Conservation (phyloP, 495 filamentous ascomycete genomes). For the Podospora bellae-mahoneyi region DNA sequence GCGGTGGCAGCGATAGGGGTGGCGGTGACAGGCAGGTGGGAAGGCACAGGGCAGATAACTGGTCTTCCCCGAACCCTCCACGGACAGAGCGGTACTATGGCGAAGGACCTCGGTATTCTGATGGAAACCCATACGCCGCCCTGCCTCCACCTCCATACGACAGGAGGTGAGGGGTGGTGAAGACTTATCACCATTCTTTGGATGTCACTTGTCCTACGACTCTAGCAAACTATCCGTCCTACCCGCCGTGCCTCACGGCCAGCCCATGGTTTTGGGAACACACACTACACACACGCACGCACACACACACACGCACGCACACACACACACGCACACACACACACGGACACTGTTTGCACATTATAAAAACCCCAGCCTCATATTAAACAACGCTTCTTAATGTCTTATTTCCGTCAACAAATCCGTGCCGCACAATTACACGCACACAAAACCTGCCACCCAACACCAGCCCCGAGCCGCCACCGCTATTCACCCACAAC, state of each 20-base stretch:
- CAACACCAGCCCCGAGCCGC: not conserved
- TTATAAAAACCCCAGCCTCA: not conserved
- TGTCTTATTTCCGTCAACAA: not conserved
- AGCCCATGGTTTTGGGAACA: not conserved
- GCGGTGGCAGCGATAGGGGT: constrained; percentile 15
- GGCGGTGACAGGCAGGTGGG: constrained; percentile 24
- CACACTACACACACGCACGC: not conserved
- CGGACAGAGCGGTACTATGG: constrained; percentile 35
- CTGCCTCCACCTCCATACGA: constrained; percentile 42
- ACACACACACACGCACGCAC: not conserved
- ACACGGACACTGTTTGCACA: not conserved
- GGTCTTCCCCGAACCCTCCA: constrained; percentile 36
- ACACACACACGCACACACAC: not conserved
- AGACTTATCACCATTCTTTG: not conserved
- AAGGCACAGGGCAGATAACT: constrained; percentile 43
- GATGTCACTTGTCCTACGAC: too few relatives aligned
- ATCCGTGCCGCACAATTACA: not conserved
- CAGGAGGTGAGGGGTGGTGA: constrained; percentile 29
- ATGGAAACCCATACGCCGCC: constrained; percentile 52
- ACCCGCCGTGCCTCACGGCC: not conserved
- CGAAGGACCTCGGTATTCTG: constrained; percentile 47
- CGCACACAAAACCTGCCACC: constrained; percentile 3
- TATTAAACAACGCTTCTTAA: constrained; percentile 3
- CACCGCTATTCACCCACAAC: not conserved
- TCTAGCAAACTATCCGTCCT: not conserved